These are phyloP conservation scores for Handroanthus guayacan DNA, from an alignment of 257 asterid genomes.

Conservation along the genomic window DNA sequence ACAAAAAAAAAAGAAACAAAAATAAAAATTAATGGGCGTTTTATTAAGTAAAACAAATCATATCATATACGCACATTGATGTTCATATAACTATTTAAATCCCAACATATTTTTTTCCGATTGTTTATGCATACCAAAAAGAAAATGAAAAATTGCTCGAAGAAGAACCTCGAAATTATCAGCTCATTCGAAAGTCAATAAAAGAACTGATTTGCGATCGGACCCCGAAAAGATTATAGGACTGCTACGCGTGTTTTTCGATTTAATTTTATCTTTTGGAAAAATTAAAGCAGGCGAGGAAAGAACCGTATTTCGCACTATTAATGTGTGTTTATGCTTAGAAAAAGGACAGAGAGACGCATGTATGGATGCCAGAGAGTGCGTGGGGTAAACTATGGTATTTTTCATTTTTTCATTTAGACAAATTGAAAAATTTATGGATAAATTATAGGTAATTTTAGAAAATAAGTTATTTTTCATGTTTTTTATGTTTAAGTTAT, in stretches of 20 bases:
- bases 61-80: slow-evolving; percentile 38
- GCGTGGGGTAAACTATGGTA: too few species aligned
- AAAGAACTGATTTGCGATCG: slow-evolving; percentile 43
- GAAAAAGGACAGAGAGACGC: background rate
- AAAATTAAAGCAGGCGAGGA: slow-evolving; percentile 34
- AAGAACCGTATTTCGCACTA: slow-evolving; percentile 16
- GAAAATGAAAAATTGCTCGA: slow-evolving; percentile 31
- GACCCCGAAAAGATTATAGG: slow-evolving; percentile 25
- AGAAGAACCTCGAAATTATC: slow-evolving; percentile 48
- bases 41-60: slow-evolving; percentile 25
- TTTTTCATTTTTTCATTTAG: too few species aligned
- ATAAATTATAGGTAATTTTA: too few species aligned
- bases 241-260: slow-evolving; percentile 19
- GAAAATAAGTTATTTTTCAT: too few species aligned
- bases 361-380: background rate
- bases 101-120: slow-evolving; percentile 4
- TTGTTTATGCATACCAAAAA: slow-evolving; percentile 3
- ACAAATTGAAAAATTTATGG: too few species aligned
- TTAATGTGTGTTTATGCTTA: background rate
- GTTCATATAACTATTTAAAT: slow-evolving; percentile 18
- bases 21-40: slow-evolving; percentile 43
- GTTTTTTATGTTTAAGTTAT: too few species aligned
- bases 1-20: slow-evolving; percentile 44
- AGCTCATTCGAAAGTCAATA: slow-evolving; percentile 24
- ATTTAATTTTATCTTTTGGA: slow-evolving; percentile 30